phyloP scores from a whole-genome alignment of 225 moss, liverwort and hornwort genomes.

The Straminergon stramineum region DNA sequence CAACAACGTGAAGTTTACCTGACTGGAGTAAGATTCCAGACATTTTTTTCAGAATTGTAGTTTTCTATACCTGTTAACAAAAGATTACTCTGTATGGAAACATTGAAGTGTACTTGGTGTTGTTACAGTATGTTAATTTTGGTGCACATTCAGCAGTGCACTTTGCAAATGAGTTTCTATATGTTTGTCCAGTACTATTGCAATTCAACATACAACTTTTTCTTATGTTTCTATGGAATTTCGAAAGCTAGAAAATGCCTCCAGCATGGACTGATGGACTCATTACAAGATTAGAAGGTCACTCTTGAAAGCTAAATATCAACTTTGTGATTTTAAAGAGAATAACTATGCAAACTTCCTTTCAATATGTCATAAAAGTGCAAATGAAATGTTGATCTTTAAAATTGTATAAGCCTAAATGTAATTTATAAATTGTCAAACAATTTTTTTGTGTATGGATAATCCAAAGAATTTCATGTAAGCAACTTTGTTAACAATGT shows the following conservation, averaged over 20 bases:
- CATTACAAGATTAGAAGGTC: not conserved
- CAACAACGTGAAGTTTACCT: not conserved
- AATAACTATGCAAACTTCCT: not conserved
- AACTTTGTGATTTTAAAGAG: too few species aligned
- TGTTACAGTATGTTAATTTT: not conserved
- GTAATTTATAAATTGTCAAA: not conserved
- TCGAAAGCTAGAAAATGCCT: not conserved
- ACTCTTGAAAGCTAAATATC: not conserved
- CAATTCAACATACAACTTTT: not conserved
- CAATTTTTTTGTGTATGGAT: not conserved
- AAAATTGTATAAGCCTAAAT: not conserved
- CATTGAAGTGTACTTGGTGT: not conserved
- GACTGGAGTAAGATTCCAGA: not conserved
- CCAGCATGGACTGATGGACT: not conserved
- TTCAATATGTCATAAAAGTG: not conserved
- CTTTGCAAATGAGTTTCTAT: not conserved
- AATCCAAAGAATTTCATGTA: not conserved
- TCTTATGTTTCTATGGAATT: not conserved
- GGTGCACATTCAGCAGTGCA: not conserved
- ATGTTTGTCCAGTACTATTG: not conserved
- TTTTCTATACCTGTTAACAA: not conserved
- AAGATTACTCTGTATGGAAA: not conserved
- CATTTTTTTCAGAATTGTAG: not conserved
- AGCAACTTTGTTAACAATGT: not conserved
- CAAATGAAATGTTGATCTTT: not conserved